A percentile compares a stretch with the other conserved stretches of the same genome.
These are phyloP conservation scores for Aspergillus japonicus DNA, from an alignment of 2,329 filamentous ascomycete species.

Conservation along the genomic window DNA sequence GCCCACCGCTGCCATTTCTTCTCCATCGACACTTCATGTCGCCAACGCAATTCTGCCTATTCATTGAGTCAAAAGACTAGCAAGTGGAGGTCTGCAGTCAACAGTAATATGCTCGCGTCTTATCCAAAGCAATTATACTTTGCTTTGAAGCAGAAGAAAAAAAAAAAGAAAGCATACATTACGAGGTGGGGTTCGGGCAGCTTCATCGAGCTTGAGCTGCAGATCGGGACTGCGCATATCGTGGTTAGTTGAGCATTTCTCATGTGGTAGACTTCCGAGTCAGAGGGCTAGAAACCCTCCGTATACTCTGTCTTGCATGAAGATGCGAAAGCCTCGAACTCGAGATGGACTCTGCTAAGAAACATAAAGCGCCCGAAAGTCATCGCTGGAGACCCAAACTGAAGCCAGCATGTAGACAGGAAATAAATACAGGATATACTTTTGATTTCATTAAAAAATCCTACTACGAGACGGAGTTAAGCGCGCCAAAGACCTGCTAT, in stretches of 20 bases:
- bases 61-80: background rate
- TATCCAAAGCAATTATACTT: background rate
- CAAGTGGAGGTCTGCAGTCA: background rate
- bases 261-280: background rate
- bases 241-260: background rate
- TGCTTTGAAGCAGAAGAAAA: background rate
- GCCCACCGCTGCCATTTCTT: conserved; percentile 10
- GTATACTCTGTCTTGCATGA: background rate
- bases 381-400: background rate
- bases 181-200: background rate
- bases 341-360: background rate
- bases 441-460: background rate
- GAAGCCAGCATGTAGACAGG: background rate
- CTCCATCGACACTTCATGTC: background rate
- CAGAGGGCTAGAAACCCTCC: background rate
- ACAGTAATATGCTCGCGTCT: background rate
- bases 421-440: background rate
- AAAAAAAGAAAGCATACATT: background rate
- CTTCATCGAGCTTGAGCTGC: background rate
- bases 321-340: background rate
- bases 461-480: conserved; percentile 1
- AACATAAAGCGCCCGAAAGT: background rate
- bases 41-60: background rate
- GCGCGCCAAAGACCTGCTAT: conserved; percentile 14
- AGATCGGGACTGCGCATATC: background rate